These are phyloP conservation scores for Hyphodiscus sp. DNA, from an alignment of 2,329 filamentous ascomycete species.

Conservation along the genomic window DNA sequence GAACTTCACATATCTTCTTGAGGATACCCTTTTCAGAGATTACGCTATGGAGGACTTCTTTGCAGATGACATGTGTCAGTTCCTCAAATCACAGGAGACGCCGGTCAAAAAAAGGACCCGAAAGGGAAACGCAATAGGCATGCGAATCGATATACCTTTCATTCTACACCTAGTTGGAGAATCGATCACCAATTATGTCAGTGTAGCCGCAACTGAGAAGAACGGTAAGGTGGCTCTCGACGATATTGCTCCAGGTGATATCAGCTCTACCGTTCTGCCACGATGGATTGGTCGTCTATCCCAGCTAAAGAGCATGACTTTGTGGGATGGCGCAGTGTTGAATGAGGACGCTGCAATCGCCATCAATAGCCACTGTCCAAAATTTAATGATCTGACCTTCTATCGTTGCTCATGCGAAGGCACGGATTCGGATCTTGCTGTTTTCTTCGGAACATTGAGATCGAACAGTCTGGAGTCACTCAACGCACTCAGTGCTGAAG, in stretches of 20 bases:
- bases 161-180: conserved; percentile 46
- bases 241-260: conserved; percentile 45
- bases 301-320: conserved; percentile 49
- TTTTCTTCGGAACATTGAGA: conserved; percentile 50
- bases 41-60: conserved; percentile 34
- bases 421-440: conserved; percentile 48
- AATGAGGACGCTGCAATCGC: conserved; percentile 45
- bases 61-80: conserved; percentile 31
- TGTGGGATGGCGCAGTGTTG: conserved; percentile 56
- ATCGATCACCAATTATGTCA: conserved; percentile 47
- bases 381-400: conserved; percentile 54
- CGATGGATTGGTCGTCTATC: conserved; percentile 54
- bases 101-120: conserved; percentile 23
- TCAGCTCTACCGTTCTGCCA: conserved; percentile 46
- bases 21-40: conserved; percentile 38
- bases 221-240: conserved; percentile 47
- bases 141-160: conserved; percentile 30
- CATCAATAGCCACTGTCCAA: conserved; percentile 51
- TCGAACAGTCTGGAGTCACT: conserved; percentile 53
- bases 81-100: conserved; percentile 28
- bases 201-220: conserved; percentile 32
- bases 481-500: conserved; percentile 48
- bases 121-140: conserved; percentile 13
- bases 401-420: conserved; percentile 34
- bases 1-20: conserved; percentile 52